Base-by-base conservation (phyloP, 768 basidiomycete genomes). In the Russula ochroleuca region DNA sequence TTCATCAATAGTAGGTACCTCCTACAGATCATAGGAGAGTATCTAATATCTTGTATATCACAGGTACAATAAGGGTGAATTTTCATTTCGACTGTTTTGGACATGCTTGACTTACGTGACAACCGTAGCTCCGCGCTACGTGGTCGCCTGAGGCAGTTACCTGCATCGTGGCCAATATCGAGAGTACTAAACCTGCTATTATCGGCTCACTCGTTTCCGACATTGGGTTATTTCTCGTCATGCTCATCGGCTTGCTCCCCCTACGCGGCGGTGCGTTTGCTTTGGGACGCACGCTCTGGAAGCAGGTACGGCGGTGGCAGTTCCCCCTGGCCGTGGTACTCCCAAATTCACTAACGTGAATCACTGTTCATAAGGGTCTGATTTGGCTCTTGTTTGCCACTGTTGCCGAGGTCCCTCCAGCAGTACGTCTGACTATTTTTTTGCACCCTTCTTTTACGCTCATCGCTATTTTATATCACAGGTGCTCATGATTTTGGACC, bases 301-400 rank as follows among this genome's bases (percentile, higher is more conserved):
- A 25, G 41, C 64, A 60, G 59, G 64, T 60, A 15, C 5, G 41
- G 17, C 8, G 10, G n/a, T 23, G 10, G 19, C 23, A 15, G 14
- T 21, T 33, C 13, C 43, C 9, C 4, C 31, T 17, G 25, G 5
- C 17, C 2, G 13, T 25, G 8, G 7, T 41, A 11, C 45, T 47
- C 21, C 21, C n/a, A 2, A 8, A 7, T 47, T 31, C 17, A 15
- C 35, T 48, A 3, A 49, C 21, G 11, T 25, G 25, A n/a, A 6
- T 7, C 21, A 28, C 19, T 17, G 5, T 21, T 43, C n/a, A 1
- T 7, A 14, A 60, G 59, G 50, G 52, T 10, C 28, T 65, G n/a
- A 49, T 61, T 14, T 61, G 64, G 58, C 6, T 65, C n/a, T 38
- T 61, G 10, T 5, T 57, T 47, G 43, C 43, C 13, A 23, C 43